Percentiles rank a stretch among this genome's conserved stretches.
Evolutionary conservation across 192 early-diverging fungal genomes (phyloP).

Genomic region (Entomortierella beljakovae): DNA sequence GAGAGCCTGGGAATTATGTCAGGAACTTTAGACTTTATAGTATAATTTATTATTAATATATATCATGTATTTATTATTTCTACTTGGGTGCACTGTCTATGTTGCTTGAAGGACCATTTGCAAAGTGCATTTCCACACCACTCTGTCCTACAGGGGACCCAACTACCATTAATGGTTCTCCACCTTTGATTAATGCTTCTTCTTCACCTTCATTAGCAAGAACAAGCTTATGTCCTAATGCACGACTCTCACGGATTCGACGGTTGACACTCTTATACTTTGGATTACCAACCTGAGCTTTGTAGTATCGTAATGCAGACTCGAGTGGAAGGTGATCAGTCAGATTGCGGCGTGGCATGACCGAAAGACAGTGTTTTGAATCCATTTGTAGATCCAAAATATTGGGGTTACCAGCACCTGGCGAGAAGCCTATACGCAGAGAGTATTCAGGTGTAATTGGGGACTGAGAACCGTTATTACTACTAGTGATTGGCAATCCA

Average conservation of each 20-base stretch:
- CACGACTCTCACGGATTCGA: conserved; percentile 42
- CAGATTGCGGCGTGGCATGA: conserved; percentile 73
- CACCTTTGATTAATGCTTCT: conserved; percentile 27
- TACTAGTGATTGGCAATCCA: not conserved
- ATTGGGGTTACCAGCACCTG: conserved; percentile 90
- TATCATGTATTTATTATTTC: not conserved
- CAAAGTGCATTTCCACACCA: conserved; percentile 34
- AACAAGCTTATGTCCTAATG: conserved; percentile 43
- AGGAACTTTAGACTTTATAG: conserved; percentile 11
- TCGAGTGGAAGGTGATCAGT: conserved; percentile 87
- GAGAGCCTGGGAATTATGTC: conserved; percentile 48
- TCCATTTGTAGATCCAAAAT: conserved; percentile 93
- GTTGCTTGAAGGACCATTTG: not conserved
- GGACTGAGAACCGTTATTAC: conserved; percentile 11
- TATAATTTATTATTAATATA: not conserved
- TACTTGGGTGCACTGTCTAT: not conserved
- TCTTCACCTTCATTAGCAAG: conserved; percentile 28
- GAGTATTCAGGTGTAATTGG: conserved; percentile 80
- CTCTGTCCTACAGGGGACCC: conserved; percentile 15
- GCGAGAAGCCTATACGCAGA: conserved; percentile 88
- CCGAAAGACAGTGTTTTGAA: conserved; percentile 77
- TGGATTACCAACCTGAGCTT: conserved; percentile 61
- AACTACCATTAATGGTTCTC: conserved; percentile 24
- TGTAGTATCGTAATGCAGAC: conserved; percentile 70
- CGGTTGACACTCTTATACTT: conserved; percentile 48